Conservation (phyloP, 345 rosid species). For the Xanthoceras sorbifolium region DNA sequence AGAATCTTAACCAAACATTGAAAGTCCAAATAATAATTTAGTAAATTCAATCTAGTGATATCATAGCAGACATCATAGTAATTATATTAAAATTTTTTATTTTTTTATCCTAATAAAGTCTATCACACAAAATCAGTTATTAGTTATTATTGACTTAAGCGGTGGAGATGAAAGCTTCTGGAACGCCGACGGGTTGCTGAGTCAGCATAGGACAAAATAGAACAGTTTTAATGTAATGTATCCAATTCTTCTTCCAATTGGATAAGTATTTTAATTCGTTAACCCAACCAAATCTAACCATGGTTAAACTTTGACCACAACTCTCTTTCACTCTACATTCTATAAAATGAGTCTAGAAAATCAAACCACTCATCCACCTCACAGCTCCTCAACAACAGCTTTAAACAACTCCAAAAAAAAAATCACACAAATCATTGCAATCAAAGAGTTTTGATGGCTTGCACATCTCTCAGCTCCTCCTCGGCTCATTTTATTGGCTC, state of each 20-base stretch:
- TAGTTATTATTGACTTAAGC: background rate
- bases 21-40: no score
- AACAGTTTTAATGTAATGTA: background rate
- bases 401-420: background rate
- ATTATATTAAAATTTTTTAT: no score
- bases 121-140: background rate
- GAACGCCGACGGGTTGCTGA: conserved; percentile 42
- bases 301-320: no score
- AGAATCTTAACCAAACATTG: no score
- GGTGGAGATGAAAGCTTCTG: background rate
- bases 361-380: no score
- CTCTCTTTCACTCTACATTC: no score
- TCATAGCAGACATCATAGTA: no score
- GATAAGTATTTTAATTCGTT: no score
- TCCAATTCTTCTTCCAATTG: background rate
- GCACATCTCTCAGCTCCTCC: conserved; percentile 24
- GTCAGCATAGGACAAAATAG: conserved; percentile 32
- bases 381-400: background rate
- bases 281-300: no score
- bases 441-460: conserved; percentile 31
- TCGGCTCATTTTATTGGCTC: conserved; percentile 23
- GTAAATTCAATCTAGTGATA: no score
- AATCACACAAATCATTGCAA: background rate
- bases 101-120: no score
- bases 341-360: no score